Percentiles rank a stretch among this genome's conserved stretches.
phyloP scores from a whole-genome alignment of 2,329 filamentous ascomycete species.

The Seiridium cupressi region DNA sequence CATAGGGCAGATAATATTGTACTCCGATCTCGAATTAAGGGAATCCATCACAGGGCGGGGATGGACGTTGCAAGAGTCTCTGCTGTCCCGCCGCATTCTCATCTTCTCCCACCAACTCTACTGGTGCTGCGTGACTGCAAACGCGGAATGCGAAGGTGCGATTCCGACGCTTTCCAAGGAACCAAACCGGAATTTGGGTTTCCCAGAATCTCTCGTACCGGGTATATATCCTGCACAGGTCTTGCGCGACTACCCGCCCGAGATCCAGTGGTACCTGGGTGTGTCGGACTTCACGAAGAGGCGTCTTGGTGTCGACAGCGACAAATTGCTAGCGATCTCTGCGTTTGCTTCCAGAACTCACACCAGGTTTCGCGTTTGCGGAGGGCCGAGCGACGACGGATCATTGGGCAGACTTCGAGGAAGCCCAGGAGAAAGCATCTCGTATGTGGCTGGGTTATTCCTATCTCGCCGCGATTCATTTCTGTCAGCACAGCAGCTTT shows the following conservation, averaged over 20 bases:
- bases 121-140: slow-evolving; percentile 15
- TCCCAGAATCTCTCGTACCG: slow-evolving; percentile 12
- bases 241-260: slow-evolving; percentile 13
- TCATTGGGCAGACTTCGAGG: neutral
- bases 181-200: slow-evolving; percentile 12
- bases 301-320: slow-evolving; percentile 10
- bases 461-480: neutral
- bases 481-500: neutral
- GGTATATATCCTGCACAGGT: slow-evolving; percentile 13
- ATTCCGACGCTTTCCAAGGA: neutral
- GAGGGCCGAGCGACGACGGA: slow-evolving; percentile 9
- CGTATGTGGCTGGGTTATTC: neutral
- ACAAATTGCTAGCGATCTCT: slow-evolving; percentile 19
- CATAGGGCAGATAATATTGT: neutral
- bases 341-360: slow-evolving; percentile 15
- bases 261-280: slow-evolving; percentile 11
- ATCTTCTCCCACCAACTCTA: slow-evolving; percentile 17
- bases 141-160: slow-evolving; percentile 15
- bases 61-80: slow-evolving; percentile 18
- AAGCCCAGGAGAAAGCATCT: too few species aligned
- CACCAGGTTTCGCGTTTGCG: slow-evolving; percentile 4
- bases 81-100: slow-evolving; percentile 16
- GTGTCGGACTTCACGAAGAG: slow-evolving; percentile 13
- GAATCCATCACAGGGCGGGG: slow-evolving; percentile 15
- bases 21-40: neutral